Evolutionary conservation across 495 filamentous ascomycete species (phyloP), one percentile per base, ranked within the genome.

Genomic region (Friedmanniomyces endolithicus): DNA sequence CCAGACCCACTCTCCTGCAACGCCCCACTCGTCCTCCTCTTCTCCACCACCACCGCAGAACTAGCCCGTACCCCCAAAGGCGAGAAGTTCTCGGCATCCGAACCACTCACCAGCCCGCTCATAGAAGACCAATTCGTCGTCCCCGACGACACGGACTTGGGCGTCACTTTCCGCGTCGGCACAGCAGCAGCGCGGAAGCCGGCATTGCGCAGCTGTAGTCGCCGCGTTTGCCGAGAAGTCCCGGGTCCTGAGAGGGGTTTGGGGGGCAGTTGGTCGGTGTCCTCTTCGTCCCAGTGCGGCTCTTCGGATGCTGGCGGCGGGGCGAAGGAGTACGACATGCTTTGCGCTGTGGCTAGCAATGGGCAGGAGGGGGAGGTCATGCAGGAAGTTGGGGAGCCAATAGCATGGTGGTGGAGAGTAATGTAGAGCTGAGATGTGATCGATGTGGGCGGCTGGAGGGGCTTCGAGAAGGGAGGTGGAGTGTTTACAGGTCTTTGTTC

Each of bases 201-300:
- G 29, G 61, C 58, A 58, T 64, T 64, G 20, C 61, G 49, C 22
- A 64, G 48, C 20, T 60, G 58, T 25, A 64, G 47, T 35, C 57
- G 44, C 22, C 58, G 39, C 11, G 55, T 47, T 23, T 64, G 58
- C 16, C 57, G 45, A 9, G 61, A 58, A 14, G 52, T 50, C 12
- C 50, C 52, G 14, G 57, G 39, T 34, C 50, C 54, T 3, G 54
- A 56, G 17, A 56, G 54, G 8, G 43, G 53, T 24, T 45, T 50
- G 3, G 46, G 24, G 1, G 33, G 33, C 1, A 25, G 11, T 11
- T 20, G 37, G 2, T 33, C n/a, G 8, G 46, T 40, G 16, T 37
- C 25, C n/a, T 55, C 44, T 12, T 55, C 43, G n/a, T 25, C 22
- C 49, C 49, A 52, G 17, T 24, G 17, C 6, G 37, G 6, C 11